Base-by-base conservation (phyloP, 768 basidiomycete species). In the Hypholoma sublateritium region DNA sequence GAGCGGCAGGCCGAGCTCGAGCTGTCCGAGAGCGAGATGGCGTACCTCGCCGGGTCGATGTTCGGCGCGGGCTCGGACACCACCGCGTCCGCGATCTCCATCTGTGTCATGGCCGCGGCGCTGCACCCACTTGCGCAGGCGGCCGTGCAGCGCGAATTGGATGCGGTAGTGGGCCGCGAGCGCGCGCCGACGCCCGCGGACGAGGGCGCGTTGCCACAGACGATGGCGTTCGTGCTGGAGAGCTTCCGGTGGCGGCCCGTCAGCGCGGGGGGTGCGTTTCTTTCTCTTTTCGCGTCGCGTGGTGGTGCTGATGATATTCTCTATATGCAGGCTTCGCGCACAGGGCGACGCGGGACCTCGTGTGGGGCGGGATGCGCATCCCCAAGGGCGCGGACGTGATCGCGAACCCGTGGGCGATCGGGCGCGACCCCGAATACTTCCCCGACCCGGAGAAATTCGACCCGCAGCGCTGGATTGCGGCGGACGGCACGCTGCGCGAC, bases 41-140 rank as follows among this genome's bases (percentile, higher is more conserved):
- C 85, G 0, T 88, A 87, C 65, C 77, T 88, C 22, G 81, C 82
- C 0, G 86, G 86, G 0, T 77, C 79, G 37, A 81, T 88, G 69
- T 88, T 85, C 57, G 86, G 86, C 22, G 86, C 85, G 34, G 86
- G 86, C 13, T 79, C 82, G 0, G 86, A 86, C 60, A 87, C 86
- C 62, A 87, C 83, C 8, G 82, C 84, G 3, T 79, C 82, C 11
- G 84, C 80, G 0, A 81, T 86, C 57, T 80, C 79, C 61, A 71
- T 84, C 39, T 64, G 74, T 1, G 68, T 87, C n/a, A 77, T 87
- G 74, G 84, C 85, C 16, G 77, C 85, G 1, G 82, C 82, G 0
- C 75, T 75, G 55, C 79, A 81, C 57, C 84, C 84, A 2, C 75
- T 79, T 17, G 75, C 83, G 0, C 84, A 86, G 49, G 64, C 57